Base-by-base conservation (phyloP, 2,329 filamentous ascomycete species). In the Talaromyces sp. region DNA sequence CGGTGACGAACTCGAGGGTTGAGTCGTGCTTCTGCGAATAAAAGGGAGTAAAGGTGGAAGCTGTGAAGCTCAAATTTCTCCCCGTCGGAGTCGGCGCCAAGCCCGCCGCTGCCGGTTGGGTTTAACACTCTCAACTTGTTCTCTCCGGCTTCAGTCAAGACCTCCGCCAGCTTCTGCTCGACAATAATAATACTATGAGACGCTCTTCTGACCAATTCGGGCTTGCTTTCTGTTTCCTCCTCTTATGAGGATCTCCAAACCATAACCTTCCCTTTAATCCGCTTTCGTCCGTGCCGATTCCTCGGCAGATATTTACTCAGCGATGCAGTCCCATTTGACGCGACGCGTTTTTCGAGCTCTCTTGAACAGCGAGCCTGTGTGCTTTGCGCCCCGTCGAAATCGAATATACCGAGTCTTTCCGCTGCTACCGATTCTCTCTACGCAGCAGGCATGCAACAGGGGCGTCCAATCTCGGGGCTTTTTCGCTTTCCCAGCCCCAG, bases 291-390 rank as follows among this genome's bases (percentile, higher is more conserved):
- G 10, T 24, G 19, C 43, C 43, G 43, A 26, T 48, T 32, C 26
- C 10, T 17, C 21, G 53, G 19, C 29, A 55, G 24, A 52, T 38
- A 32, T 19, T 53, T 24, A 17, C 27, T 24, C 48, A 57, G 26
- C 38, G 61, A 80, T 80, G 77, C 77, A 77, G 63, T 61, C 59
- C 55, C 71, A 78, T 63, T 70, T 80, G 6, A 77, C 77, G 43
- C 72, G 75, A 64, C 68, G 71, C 61, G 75, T 80, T 58, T 77
- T 80, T 61, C 72, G 74, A 55, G 75, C 76, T 48, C 73, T 80
- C 53, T 64, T 80, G 55, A 74, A 77, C 62, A 77, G 76, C 62
- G 72, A 74, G 64, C 76, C 77, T n/a, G 72, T 78, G 52, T 69
- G 73, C 56, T 72, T 72, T 56, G 69, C 72, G 35, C 72, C 72